phyloP scores from a whole-genome alignment of 2,329 filamentous ascomycete species.

The Aureobasidium sp. region DNA sequence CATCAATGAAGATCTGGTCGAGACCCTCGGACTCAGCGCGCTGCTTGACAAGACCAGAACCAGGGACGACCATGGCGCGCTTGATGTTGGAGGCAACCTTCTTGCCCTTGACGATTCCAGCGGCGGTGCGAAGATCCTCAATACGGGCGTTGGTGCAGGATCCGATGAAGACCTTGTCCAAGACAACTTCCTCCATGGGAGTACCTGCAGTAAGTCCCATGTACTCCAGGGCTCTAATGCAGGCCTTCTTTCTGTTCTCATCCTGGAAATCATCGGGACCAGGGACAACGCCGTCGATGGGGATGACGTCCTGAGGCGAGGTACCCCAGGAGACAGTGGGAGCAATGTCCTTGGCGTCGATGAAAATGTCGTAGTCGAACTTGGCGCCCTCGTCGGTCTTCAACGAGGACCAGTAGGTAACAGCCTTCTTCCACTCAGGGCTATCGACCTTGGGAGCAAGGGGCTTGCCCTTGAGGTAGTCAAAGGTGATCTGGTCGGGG shows the following conservation, averaged over 20 bases:
- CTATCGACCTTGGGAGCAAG: conserved; percentile 79
- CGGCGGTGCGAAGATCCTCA: conserved; percentile 85
- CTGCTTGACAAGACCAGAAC: conserved; percentile 87
- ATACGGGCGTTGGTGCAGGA: conserved; percentile 97
- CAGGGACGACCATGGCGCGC: conserved; percentile 92
- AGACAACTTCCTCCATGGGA: conserved; percentile 78
- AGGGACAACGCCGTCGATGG: conserved; percentile 86
- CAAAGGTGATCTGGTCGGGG: conserved; percentile 87
- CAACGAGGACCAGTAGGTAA: conserved; percentile 80
- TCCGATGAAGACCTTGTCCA: conserved; percentile 97
- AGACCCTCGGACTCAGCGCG: conserved; percentile 88
- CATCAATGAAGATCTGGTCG: conserved; percentile 83
- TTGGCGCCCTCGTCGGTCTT: conserved; percentile 81
- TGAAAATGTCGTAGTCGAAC: conserved; percentile 82
- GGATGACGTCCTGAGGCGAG: conserved; percentile 90
- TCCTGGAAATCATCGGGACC: conserved; percentile 80
- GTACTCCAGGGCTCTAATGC: conserved; percentile 80
- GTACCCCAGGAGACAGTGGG: conserved; percentile 97
- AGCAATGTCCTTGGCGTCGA: conserved; percentile 86
- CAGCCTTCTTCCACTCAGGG: conserved; percentile 81
- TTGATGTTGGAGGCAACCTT: conserved; percentile 84
- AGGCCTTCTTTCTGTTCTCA: conserved; percentile 71
- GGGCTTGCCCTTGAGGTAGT: conserved; percentile 87
- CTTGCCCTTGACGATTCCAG: conserved; percentile 76
- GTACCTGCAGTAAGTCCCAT: conserved; percentile 88